phyloP scores from a whole-genome alignment of 1,139 yeast genomes.

The Magnusiomyces suaveolens region DNA sequence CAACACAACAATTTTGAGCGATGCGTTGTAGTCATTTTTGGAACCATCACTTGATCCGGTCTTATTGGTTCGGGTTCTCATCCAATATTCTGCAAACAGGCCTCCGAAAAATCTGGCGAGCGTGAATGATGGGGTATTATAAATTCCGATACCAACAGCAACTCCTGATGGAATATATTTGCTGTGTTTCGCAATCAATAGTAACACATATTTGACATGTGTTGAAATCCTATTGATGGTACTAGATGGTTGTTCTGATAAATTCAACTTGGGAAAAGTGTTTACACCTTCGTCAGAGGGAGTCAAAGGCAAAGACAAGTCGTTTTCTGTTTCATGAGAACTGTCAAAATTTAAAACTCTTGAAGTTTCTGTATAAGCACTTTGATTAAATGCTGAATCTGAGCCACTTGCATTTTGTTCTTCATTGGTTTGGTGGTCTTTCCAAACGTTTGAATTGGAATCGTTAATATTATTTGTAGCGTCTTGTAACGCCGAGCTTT shows the following conservation, averaged over 20 bases:
- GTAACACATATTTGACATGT: not conserved
- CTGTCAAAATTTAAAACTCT: no score
- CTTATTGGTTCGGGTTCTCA: constrained; percentile 12
- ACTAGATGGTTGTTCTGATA: not conserved
- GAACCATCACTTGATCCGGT: constrained; percentile 8
- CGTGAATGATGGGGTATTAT: constrained; percentile 88
- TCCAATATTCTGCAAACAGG: constrained; percentile 39
- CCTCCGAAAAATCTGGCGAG: constrained; percentile 91
- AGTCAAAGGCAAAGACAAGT: no score
- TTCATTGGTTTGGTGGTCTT: no score
- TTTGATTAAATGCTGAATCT: no score
- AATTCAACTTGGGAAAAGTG: no score
- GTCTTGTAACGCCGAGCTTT: no score
- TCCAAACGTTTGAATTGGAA: no score
- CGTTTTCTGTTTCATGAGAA: no score
- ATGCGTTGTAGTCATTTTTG: constrained; percentile 17
- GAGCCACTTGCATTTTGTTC: no score
- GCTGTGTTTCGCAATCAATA: constrained; percentile 32
- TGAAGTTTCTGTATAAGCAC: no score
- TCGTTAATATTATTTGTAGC: no score
- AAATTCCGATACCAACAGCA: constrained; percentile 94
- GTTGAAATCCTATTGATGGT: not conserved
- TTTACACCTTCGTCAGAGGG: no score
- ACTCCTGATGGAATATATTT: constrained; percentile 81
- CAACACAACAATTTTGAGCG: constrained; percentile 67